Base-by-base conservation (phyloP, 2,329 filamentous ascomycete genomes). In the Stagonosporopsis vannaccii region DNA sequence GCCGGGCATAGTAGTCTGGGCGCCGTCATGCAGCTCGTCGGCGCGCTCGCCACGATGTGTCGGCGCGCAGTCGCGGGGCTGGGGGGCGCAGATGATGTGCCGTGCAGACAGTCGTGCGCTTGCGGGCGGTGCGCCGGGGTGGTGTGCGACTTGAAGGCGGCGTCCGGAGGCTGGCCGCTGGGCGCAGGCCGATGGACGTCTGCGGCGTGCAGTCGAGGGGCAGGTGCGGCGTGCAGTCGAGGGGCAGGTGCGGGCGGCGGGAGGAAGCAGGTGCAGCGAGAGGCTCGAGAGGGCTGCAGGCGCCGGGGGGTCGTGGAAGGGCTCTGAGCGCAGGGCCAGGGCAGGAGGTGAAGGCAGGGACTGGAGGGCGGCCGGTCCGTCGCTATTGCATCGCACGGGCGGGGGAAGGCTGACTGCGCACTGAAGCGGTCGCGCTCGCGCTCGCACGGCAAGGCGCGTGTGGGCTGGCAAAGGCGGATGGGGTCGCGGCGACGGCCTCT, bases 1-100 rank as follows among this genome's bases (percentile, higher is more conserved):
- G 63, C 80, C 80, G 63, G 79, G 80, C 80, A 82, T 82, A 70
- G 62, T 82, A 70, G 62, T 77, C 72, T 67, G 68, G 56, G 63
- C 62, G 58, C 56, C 62, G 63, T 69, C 62, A 60, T 63, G 64
- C 63, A 65, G 62, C 62, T 60, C 67, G 59, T 59, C 59, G 62
- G 65, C 70, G 68, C 70, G 65, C 67, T 68, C 71, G 66, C 71
- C 69, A 60, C 67, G 42, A 25, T 8, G 42, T 52, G 30, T 49
- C 33, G 41, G 57, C 60, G 43, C 43, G 50, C 41, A 55, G 39
- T 53, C 48, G 56, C 50, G 40, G n/a, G 28, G 12, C 2, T 32
- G 8, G 4, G 17, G 17, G 20, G 11, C 20, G 25, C 15, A 6
- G 7, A 13, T 11, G 4, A 23, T 25, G 30, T 30, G 17, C 28